These are phyloP conservation scores for Silene latifolia DNA, from an alignment of 148 eudicot species.

Conservation along the genomic window DNA sequence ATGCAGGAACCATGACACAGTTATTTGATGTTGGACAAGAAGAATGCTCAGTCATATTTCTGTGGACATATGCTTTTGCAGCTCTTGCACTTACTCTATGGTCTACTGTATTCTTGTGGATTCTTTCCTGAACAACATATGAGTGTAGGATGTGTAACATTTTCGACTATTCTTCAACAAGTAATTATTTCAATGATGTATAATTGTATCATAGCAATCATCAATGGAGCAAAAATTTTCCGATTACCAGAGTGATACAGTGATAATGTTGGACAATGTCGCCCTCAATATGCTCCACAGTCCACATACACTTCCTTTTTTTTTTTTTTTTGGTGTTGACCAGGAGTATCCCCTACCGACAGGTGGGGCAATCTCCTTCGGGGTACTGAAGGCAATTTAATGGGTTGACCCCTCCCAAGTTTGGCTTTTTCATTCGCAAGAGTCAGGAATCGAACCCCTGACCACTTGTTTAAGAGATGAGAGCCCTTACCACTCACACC, in stretches of 20 bases:
- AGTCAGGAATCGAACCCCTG: too few species aligned
- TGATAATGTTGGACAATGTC: not conserved
- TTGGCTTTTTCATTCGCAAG: too few species aligned
- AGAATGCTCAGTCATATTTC: constrained; percentile 39
- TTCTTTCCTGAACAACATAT: constrained; percentile 31
- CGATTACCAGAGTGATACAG: not conserved
- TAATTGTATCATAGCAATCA: constrained; percentile 3
- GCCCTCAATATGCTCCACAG: not conserved
- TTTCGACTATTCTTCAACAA: constrained; percentile 17
- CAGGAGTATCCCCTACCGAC: too few species aligned
- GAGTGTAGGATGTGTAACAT: not conserved
- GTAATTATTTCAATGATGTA: not conserved
- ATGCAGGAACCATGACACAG: constrained; percentile 49
- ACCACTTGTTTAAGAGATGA: too few species aligned
- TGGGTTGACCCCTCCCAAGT: too few species aligned
- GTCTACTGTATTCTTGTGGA: constrained; percentile 46
- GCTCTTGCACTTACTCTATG: constrained; percentile 39
- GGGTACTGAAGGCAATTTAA: too few species aligned
- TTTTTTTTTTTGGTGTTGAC: too few species aligned
- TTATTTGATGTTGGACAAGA: constrained; percentile 41
- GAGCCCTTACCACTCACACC: too few species aligned
- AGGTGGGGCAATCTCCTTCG: too few species aligned
- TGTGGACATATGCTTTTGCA: constrained; percentile 42
- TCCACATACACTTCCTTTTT: not conserved
- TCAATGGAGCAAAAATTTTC: not conserved